Percentiles rank a stretch among this genome's conserved stretches.
These are phyloP conservation scores for Globisporangium heterothallicum DNA, from an alignment of 352 stramenopile species.

Conservation along the genomic window DNA sequence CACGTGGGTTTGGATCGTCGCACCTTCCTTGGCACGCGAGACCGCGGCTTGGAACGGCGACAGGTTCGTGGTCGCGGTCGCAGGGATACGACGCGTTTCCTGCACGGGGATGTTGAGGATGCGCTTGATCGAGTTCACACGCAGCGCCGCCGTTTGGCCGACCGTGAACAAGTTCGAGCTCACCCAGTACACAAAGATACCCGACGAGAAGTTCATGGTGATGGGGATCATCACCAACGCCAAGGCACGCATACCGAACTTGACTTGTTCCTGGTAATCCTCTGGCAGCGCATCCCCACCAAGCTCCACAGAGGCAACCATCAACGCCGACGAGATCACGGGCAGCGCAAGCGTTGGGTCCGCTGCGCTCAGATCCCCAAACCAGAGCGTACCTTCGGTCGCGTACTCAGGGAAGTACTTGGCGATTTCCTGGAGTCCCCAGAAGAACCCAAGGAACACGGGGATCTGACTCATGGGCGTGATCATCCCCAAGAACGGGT, in stretches of 20 bases:
- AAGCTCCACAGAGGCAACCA: conserved; percentile 74
- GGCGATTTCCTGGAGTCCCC: conserved; percentile 70
- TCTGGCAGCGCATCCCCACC: conserved; percentile 53
- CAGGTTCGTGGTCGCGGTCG: conserved; percentile 22
- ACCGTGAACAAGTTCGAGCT: conserved; percentile 80
- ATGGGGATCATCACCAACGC: conserved; percentile 67
- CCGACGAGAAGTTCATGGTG: conserved; percentile 81
- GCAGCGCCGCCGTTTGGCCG: conserved; percentile 50
- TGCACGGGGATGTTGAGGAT: conserved; percentile 45
- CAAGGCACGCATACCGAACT: conserved; percentile 74
- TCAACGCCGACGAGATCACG: conserved; percentile 71
- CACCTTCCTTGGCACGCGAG: conserved; percentile 55
- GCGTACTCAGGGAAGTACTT: conserved; percentile 79
- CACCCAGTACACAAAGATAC: conserved; percentile 86
- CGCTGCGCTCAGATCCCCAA: conserved; percentile 66
- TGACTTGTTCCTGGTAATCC: conserved; percentile 68
- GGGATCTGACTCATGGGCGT: conserved; percentile 73
- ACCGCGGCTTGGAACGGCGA: conserved; percentile 79
- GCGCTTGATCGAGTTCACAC: conserved; percentile 48
- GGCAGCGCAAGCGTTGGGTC: conserved; percentile 77
- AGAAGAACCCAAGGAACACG: conserved; percentile 84
- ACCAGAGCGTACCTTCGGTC: conserved; percentile 75
- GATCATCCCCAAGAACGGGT: conserved; percentile 66
- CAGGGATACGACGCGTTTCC: conserved; percentile 32
- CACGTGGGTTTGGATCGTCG: conserved; percentile 62